These are phyloP conservation scores for Plantago major DNA, from an alignment of 257 asterid genomes.

Conservation along the genomic window DNA sequence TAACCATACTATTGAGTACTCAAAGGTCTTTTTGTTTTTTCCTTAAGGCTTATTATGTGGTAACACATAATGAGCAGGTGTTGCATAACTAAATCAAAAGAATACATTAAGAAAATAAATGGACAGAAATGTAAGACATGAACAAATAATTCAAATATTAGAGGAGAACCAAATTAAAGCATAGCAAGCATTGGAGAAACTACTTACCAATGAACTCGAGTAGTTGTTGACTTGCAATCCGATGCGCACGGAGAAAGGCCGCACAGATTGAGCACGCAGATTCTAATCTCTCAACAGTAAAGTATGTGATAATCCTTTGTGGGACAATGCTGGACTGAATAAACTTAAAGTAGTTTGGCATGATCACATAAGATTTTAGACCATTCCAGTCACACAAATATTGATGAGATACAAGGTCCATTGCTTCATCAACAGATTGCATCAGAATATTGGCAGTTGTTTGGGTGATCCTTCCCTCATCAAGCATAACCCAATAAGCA, in stretches of 20 bases:
- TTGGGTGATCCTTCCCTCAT: constrained; percentile 92
- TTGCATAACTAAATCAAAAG: too few species aligned
- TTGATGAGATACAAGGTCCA: constrained; percentile 60
- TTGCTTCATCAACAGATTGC: constrained; percentile 96
- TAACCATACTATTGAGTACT: too few species aligned
- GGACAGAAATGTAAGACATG: too few species aligned
- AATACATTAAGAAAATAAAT: too few species aligned
- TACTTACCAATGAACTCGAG: constrained; percentile 76
- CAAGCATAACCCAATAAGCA: constrained; percentile 97
- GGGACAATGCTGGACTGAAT: constrained; percentile 70
- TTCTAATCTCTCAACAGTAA: constrained; percentile 82
- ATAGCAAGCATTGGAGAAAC: constrained; percentile 11
- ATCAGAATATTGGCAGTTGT: constrained; percentile 72
- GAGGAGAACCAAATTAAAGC: background rate
- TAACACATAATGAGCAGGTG: too few species aligned
- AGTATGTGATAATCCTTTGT: constrained; percentile 67
- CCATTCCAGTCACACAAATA: constrained; percentile 83
- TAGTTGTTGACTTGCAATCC: constrained; percentile 75
- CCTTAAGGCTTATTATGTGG: too few species aligned
- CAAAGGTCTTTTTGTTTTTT: too few species aligned
- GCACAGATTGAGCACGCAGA: constrained; percentile 86
- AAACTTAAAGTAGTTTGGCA: constrained; percentile 69
- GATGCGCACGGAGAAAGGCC: constrained; percentile 91
- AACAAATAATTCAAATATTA: too few species aligned
- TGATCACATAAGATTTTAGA: constrained; percentile 56